Evolutionary conservation across 2,329 filamentous ascomycete species (phyloP).

Genomic region (Fusarium euwallaceae): DNA sequence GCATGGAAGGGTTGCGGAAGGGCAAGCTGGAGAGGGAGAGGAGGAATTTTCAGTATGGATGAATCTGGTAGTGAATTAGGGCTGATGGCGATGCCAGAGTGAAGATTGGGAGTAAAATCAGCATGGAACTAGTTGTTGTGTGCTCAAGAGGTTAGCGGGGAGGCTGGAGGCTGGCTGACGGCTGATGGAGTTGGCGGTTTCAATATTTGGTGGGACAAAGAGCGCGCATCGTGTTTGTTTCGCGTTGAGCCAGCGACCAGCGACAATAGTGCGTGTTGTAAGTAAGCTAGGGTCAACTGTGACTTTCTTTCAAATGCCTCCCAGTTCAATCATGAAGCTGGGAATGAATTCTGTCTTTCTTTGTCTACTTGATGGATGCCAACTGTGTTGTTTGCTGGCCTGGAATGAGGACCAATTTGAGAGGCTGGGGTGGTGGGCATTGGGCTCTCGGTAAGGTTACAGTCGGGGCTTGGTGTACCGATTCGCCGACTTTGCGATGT

Average conservation of each 20-base stretch:
- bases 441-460: conserved; percentile 14
- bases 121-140: neutral
- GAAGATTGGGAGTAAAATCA: neutral
- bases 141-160: conserved; percentile 27
- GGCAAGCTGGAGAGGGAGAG: conserved; percentile 1
- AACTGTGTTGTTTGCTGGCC: neutral
- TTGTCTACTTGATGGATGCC: neutral
- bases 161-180: conserved; percentile 34
- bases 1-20: conserved; percentile 11
- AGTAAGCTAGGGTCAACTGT: neutral
- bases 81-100: conserved; percentile 26
- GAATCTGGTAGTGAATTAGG: conserved; percentile 7
- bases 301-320: neutral
- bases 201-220: conserved; percentile 23
- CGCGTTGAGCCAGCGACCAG: conserved; percentile 27
- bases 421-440: conserved; percentile 27
- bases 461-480: conserved; percentile 21
- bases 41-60: neutral
- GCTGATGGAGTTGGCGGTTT: conserved; percentile 18
- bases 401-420: conserved; percentile 4
- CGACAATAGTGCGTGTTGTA: neutral
- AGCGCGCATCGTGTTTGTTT: conserved; percentile 41
- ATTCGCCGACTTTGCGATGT: conserved; percentile 16
- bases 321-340: neutral
- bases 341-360: neutral